These are phyloP conservation scores for Suhomyces yuchorum DNA, from an alignment of 1,139 yeast species.

Conservation along the genomic window DNA sequence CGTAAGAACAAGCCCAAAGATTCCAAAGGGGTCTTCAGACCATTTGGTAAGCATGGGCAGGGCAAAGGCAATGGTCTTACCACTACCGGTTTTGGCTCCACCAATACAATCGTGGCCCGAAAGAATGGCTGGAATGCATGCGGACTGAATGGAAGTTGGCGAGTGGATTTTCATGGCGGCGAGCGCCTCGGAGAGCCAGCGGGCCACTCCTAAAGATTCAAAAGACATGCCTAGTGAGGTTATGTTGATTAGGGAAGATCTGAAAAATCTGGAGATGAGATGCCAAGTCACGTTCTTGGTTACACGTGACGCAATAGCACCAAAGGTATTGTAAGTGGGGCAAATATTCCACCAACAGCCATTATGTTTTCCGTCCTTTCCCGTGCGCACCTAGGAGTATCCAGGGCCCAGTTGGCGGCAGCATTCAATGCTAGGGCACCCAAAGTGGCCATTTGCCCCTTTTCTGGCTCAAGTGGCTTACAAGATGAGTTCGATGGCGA, in stretches of 20 bases:
- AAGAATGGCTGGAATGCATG: conserved; percentile 85
- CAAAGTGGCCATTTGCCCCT: background rate
- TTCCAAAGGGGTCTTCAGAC: conserved; percentile 94
- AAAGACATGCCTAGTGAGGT: conserved; percentile 41
- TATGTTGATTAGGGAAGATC: background rate
- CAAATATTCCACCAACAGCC: background rate
- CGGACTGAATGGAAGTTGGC: conserved; percentile 86
- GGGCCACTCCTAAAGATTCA: conserved; percentile 70
- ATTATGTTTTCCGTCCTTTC: conserved; percentile 1
- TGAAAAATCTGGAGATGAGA: conserved; percentile 7
- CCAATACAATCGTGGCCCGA: conserved; percentile 92
- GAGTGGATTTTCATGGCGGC: conserved; percentile 75
- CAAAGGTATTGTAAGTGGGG: background rate
- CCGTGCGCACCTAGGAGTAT: background rate
- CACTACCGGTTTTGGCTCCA: conserved; percentile 98
- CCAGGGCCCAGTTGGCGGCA: background rate
- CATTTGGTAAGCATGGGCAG: conserved; percentile 93
- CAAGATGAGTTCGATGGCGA: conserved; percentile 2
- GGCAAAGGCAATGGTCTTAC: conserved; percentile 96
- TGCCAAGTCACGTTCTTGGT: conserved; percentile 2
- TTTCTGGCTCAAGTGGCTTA: background rate
- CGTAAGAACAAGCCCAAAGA: conserved; percentile 83
- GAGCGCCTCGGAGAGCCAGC: conserved; percentile 84
- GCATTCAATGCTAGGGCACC: background rate
- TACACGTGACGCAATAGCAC: background rate